Conservation (phyloP, 345 rosid genomes). For the Dovyalis caffra region DNA sequence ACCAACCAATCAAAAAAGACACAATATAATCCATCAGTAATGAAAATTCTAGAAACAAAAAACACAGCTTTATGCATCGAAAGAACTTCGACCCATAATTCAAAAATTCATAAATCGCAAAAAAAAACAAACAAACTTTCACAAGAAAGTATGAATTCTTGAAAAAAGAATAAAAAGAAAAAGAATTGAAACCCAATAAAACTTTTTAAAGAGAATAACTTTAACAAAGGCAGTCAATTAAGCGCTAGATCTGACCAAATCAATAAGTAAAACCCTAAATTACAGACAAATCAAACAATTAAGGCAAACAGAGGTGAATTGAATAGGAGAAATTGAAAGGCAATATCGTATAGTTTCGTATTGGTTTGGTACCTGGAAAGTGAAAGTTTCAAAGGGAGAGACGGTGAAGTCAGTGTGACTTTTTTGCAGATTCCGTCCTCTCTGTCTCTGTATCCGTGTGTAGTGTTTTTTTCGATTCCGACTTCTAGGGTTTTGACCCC, state of each 20-base stretch:
- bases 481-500: slow-evolving; percentile 17
- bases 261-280: not conserved
- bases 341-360: not conserved
- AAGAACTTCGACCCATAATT: not conserved
- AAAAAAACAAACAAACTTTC: not conserved
- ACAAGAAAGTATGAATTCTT: not conserved
- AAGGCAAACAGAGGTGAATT: not conserved
- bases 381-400: not conserved
- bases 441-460: not conserved
- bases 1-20: not conserved
- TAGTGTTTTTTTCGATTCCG: not conserved
- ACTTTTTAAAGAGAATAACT: not conserved
- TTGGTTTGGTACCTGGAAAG: not conserved
- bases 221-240: not conserved
- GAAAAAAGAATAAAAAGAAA: no score
- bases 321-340: not conserved
- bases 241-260: not conserved
- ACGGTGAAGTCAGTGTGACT: not conserved
- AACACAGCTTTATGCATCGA: no score
- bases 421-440: not conserved
- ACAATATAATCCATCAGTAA: not conserved
- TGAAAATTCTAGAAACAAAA: not conserved
- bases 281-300: not conserved
- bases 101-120: not conserved
- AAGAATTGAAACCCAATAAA: no score